Base-by-base conservation (phyloP, 495 filamentous ascomycete genomes). In the Aspergillus nanangensis region DNA sequence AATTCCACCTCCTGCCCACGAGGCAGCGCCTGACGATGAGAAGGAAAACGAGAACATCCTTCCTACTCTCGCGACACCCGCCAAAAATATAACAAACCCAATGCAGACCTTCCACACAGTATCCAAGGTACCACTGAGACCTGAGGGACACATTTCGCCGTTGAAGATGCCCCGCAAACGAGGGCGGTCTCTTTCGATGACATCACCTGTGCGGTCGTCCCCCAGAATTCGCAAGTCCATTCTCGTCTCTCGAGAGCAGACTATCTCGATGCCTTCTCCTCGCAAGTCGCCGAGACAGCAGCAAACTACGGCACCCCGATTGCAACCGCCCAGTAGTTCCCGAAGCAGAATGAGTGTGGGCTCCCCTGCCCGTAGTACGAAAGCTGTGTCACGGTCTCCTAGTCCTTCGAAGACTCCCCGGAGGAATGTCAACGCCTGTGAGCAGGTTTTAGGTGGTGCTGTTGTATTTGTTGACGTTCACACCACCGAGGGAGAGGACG, bases 381-480 rank as follows among this genome's bases (percentile, higher is more conserved):
- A 55, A 11, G 50, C 59, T 8, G n/a, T n/a, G n/a, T 50, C 54
- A 25, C 45, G 60, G 19, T 47, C 56, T 15, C 44, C 58, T 8
- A 69, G 60, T 23, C 58, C 67, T 18, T 33, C 42, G 3, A 70
- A 69, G 38, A 56, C 58, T 10, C 52, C 65, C 29, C 60, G 65
- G 4, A 52, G 51, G 31, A 64, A 59, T 29, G 37, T 52, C 8
- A 41, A 44, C 5, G 42, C 53, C 2, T 45, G 58, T 38, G 44
- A 58, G 19, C 47, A 65, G 33, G 58, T 60, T 1, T 70, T 95
- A 1, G 73, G 76, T 11, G 90, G 91, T 3, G 87, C 84, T 10
- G 79, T 91, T 2, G 86, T 93, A n/a, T 89, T 80, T 62, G 88
- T 95, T 8, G 92, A 98, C 67, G 89, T 96, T n/a, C 84, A 91